Evolutionary conservation across 495 filamentous ascomycete genomes (phyloP), one percentile per base, ranked within the genome.

Genomic region (Geoglossum glabrum): DNA sequence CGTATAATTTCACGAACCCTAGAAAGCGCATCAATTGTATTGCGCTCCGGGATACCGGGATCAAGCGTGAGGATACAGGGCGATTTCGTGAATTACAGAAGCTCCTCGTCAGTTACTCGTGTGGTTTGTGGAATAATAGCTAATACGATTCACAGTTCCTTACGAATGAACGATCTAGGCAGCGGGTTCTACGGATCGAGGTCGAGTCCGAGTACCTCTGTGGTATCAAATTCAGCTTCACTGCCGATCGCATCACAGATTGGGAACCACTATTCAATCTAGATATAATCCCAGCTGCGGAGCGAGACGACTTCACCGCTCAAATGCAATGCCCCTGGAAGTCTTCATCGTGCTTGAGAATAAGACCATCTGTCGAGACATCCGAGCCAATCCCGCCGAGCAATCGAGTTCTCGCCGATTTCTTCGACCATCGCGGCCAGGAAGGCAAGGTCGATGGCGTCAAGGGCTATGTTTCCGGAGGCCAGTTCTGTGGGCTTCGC

Each of bases 401-500:
- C 15, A 28, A 28, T 26, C 34, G 38, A 19, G 56, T 58, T 26
- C 43, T 58, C 26, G 13, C 43, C 4, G 56, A 58, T 28, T 28
- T 58, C 21, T 58, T 58, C 17, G 56, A 34, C n/a, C 26, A 49
- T 7, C 17, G 21, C 43, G 11, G 23, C 26, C 55, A 19, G 31
- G 43, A 45, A 25, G 13, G 19, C 28, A 49, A 58, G 21, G 43
- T 47, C 31, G 56, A 58, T 34, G 56, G 56, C 7, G 56, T 58
- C 21, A 58, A 58, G 56, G 56, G 56, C 36, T 58, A 58, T 34
- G 56, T 58, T 3, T 56, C 33, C 3, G 40, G 25, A 45, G 26
- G 27, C 26, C 56, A 30, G 26, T 58, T 58, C 56, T 58, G 56
- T 21, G 56, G 56, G 9, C 56, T 58, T 52, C 56, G 56, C 9